A percentile compares a stretch with the other conserved stretches of the same genome.
Evolutionary conservation across 2,329 filamentous ascomycete species (phyloP).

Genomic region (Aurifilum marmelostoma): DNA sequence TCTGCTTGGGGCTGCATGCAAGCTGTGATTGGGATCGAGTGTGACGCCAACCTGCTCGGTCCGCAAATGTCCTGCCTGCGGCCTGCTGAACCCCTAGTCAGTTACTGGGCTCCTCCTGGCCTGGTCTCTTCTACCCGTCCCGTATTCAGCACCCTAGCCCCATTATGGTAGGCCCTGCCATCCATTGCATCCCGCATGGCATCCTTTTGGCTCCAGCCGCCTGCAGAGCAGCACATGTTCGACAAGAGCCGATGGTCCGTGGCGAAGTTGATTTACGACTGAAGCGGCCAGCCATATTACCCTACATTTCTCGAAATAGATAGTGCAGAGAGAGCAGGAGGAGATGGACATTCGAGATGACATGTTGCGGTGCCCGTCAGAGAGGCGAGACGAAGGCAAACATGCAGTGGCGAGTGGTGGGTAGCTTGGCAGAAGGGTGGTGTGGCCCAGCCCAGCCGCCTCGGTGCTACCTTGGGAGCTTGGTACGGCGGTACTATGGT

Average conservation of each 20-base stretch:
- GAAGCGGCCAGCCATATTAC: background rate
- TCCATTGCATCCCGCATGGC: constrained; percentile 9
- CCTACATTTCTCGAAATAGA: too few species aligned
- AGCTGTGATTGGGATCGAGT: constrained; percentile 8
- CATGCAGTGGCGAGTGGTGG: background rate
- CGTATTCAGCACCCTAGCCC: constrained; percentile 12
- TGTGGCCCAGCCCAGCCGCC: background rate
- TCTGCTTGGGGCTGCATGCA: background rate
- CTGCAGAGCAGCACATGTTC: background rate
- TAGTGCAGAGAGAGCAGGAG: background rate
- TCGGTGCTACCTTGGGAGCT: background rate
- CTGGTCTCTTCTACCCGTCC: constrained; percentile 8
- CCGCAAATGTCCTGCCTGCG: constrained; percentile 10
- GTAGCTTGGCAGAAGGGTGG: too few species aligned
- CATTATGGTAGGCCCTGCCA: background rate
- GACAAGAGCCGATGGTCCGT: background rate
- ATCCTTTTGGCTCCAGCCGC: constrained; percentile 1
- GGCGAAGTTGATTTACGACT: background rate
- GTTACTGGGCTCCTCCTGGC: constrained; percentile 7
- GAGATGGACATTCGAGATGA: background rate
- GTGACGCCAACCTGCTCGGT: constrained; percentile 14
- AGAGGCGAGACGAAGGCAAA: background rate
- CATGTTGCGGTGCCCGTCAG: background rate
- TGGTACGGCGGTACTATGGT: background rate
- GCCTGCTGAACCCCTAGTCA: background rate